phyloP scores from a whole-genome alignment of 176 grass and related monocot genomes.

The Ensete glaucum region DNA sequence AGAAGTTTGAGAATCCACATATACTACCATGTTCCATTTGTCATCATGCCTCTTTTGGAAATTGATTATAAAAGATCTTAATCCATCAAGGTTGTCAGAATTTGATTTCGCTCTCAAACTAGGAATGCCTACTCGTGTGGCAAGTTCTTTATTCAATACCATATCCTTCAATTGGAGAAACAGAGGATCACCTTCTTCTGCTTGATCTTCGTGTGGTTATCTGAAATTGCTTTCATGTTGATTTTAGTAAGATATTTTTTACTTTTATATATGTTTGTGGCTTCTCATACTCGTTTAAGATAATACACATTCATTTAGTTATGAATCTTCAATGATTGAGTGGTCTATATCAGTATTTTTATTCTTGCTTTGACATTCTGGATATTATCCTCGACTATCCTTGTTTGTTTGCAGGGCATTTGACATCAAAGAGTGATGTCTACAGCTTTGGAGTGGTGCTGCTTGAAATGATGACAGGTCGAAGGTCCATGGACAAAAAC shows the following conservation, averaged over 20 bases:
- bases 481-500: slow-evolving; percentile 79
- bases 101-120: too few species aligned
- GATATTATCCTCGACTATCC: slow-evolving; percentile 10
- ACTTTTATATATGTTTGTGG: too few species aligned
- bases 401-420: slow-evolving; percentile 46
- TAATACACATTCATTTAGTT: too few species aligned
- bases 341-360: not conserved
- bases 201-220: not conserved
- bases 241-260: not conserved
- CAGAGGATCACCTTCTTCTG: not conserved
- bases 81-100: too few species aligned
- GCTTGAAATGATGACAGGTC: slow-evolving; percentile 81
- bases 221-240: not conserved
- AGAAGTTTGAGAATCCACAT: too few species aligned
- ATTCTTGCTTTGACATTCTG: not conserved
- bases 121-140: too few species aligned
- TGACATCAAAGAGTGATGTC: slow-evolving; percentile 87
- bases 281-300: too few species aligned
- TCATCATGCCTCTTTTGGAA: too few species aligned
- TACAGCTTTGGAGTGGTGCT: slow-evolving; percentile 75
- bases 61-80: too few species aligned
- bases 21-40: too few species aligned
- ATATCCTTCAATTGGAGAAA: not conserved
- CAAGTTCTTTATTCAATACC: not conserved
- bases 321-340: not conserved